Base-by-base conservation (phyloP, 768 basidiomycete genomes). In the Pilatotrama ljubarskyi region DNA sequence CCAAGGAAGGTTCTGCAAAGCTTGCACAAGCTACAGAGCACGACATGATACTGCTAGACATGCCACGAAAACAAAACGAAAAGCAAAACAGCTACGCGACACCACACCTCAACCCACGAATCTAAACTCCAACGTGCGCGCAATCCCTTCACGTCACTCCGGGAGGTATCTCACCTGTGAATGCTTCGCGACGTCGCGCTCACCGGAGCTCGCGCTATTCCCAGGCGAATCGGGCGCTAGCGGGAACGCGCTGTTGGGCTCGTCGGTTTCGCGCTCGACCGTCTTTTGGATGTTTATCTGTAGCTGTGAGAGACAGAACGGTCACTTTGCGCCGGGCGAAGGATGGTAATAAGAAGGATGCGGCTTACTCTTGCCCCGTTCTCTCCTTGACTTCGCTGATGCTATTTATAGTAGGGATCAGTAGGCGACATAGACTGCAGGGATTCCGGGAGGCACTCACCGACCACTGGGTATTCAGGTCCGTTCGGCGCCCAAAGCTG, bases 201-300 rank as follows among this genome's bases (percentile, higher is more conserved):
- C 46, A 11, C 24, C 24, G 40, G 25, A 42, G 37, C 25, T 18
- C 37, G 55, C 35, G 36, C 29, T 32, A 10, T 32, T 32, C 5
- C 29, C 10, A 4, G 55, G 38, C 25, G 55, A 56, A 11, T 24
- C 25, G 17, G 44, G 55, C 44, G 26, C 46, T 36, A 57, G 55
- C 25, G 55, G 38, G 55, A 32, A 55, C 15, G 54, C 43, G 36
- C 55, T 40, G 44, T 29, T 55, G 24, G 55, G 55, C 55, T 57
- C 47, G 55, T 69, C 68, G 15, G 58, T 57, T n/a, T 60, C 64
- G 51, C 48, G 63, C 51, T 69, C 55, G n/a, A 71, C 52, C 17
- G 70, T 69, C 56, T 69, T 66, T 48, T 71, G 65, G 18, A 71
- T 63, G 40, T 55, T 71, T n/a, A 71, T 65, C 46, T 71, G 47